Percentiles rank a stretch among this genome's conserved stretches.
Evolutionary conservation across 2,329 filamentous ascomycete species (phyloP).

Genomic region (Ampelomyces quisqualis): DNA sequence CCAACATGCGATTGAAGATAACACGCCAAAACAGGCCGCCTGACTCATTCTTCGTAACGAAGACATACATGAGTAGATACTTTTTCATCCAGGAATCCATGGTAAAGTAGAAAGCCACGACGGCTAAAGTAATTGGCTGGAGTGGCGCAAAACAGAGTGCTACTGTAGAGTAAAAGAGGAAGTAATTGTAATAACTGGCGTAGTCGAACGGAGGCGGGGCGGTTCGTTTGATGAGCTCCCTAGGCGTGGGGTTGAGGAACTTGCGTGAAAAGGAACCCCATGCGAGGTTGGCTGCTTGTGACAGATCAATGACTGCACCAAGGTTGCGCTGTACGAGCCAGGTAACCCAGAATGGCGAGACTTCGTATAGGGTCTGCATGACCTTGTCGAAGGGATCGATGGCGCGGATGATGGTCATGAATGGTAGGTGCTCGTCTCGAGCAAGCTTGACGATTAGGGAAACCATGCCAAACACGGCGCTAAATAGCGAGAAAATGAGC

Average conservation of each 20-base stretch:
- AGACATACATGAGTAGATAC: conserved; percentile 90
- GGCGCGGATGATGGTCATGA: conserved; percentile 66
- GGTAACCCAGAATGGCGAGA: conserved; percentile 85
- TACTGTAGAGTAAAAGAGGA: conserved; percentile 90
- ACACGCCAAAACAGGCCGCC: conserved; percentile 91
- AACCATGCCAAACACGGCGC: conserved; percentile 74
- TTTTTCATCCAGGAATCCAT: conserved; percentile 92
- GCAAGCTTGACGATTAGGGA: conserved; percentile 61
- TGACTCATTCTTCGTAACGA: conserved; percentile 94
- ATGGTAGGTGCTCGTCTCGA: conserved; percentile 54
- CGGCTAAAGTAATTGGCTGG: conserved; percentile 82
- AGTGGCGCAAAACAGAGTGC: conserved; percentile 80
- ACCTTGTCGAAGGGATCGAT: conserved; percentile 63
- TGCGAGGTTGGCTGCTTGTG: conserved; percentile 80
- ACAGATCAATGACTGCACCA: conserved; percentile 89
- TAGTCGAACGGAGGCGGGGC: conserved; percentile 93
- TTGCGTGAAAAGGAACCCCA: conserved; percentile 82
- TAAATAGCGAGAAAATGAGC: conserved; percentile 90
- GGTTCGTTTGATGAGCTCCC: conserved; percentile 87
- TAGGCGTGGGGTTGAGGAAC: conserved; percentile 82
- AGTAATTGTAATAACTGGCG: conserved; percentile 97
- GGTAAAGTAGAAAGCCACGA: conserved; percentile 84
- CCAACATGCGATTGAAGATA: conserved; percentile 88
- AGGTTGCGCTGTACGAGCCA: conserved; percentile 83
- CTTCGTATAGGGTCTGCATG: conserved; percentile 73